Evolutionary conservation across 202 grass and related monocot species (phyloP).

Genomic region (Digitaria exilis): DNA sequence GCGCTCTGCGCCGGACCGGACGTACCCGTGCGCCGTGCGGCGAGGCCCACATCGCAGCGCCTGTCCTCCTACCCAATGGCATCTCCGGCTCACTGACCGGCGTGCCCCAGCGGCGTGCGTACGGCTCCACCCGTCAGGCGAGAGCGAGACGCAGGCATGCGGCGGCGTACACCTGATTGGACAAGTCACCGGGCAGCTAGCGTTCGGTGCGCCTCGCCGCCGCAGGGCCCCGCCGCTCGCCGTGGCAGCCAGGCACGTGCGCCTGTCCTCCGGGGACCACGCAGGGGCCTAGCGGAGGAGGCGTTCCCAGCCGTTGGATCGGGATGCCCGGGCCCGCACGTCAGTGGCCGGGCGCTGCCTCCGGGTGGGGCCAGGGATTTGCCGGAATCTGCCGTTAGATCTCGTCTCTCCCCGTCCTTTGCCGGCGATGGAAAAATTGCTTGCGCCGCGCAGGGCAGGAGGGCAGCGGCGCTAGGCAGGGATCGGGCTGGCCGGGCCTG

Average conservation of each 20-base stretch:
- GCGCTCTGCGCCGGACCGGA: neutral
- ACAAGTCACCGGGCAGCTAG: conserved; percentile 41
- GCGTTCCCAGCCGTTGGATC: conserved; percentile 27
- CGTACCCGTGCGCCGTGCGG: neutral
- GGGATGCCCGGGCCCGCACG: conserved; percentile 8
- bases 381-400: conserved; percentile 57
- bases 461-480: neutral
- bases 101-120: neutral
- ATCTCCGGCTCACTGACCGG: conserved; percentile 4
- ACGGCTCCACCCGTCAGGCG: conserved; percentile 17
- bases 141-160: neutral
- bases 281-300: neutral
- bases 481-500: neutral
- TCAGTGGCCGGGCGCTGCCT: neutral
- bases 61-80: too few species aligned
- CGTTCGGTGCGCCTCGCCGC: neutral
- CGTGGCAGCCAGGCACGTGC: conserved; percentile 54
- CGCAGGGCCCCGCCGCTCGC: neutral
- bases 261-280: conserved; percentile 48
- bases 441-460: neutral
- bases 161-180: conserved; percentile 36
- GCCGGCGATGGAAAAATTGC: neutral
- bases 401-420: neutral
- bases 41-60: too few species aligned
- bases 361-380: neutral